Base-by-base conservation (phyloP, 2,329 filamentous ascomycete genomes). In the Lasiodiplodia theobromae region DNA sequence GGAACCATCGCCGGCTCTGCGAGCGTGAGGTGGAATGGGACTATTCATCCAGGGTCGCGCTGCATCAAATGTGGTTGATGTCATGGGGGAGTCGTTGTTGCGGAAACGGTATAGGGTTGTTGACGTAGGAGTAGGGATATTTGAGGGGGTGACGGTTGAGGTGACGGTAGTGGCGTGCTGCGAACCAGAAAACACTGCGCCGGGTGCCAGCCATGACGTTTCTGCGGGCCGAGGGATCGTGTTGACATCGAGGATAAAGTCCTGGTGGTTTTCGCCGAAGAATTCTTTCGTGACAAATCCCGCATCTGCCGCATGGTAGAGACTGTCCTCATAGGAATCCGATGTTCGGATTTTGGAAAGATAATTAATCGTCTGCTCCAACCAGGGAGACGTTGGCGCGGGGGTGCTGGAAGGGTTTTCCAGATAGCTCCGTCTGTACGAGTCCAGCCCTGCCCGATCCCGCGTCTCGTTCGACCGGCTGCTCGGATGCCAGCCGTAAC, bases 281-380 rank as follows among this genome's bases (percentile, higher is more conserved):
- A 85, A 84, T 70, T 87, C 86, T 69, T 85, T 83, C 25, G 78
- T 82, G 23, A 85, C 79, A 67, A 89, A 83, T 14, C 85, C 85
- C 31, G 83, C 83, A 34, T 85, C 85, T 5, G 85, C 82, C 16
- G 86, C 86, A 21, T 81, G 82, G 44, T 81, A 81, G 21, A 88
- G 77, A 70, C 85, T 85, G 70, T 89, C 86, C 70, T 88, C 84
- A 64, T 85, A 82, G 14, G 82, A 83, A 67, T 77, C 82, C 37
- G 84, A 86, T 66, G 82, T 81, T 18, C 87, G 86, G 70, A 91
- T 79, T 65, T 84, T 82, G 67, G 87, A 85, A 18, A 91, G 82
- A 75, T 91, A 91, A 72, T 83, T 85, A 73, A 91, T 86, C 1
- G 86, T 85, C 71, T 87, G 85, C 73, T 88, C 87, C 64, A 91